Percentiles rank a stretch among this genome's conserved stretches.
Conservation (phyloP, 2,329 filamentous ascomycete genomes). For the Trichoderma atrobrunneum region DNA sequence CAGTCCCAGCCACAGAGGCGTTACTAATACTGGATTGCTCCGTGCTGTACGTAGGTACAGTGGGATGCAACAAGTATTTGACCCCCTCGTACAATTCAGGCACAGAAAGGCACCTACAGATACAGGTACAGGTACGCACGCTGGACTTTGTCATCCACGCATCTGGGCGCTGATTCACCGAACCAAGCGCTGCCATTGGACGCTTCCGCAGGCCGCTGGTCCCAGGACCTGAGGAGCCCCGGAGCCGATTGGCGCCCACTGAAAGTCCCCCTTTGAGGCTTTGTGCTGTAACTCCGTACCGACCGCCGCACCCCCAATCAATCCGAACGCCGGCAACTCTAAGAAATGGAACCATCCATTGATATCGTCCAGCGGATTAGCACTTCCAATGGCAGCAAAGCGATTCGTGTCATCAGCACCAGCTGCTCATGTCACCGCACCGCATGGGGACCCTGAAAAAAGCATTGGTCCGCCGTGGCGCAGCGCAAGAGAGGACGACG, state of each 20-base stretch:
- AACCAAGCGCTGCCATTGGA: background rate
- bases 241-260: background rate
- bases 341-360: background rate
- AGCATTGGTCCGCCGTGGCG: conserved; percentile 6
- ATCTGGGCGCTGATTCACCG: background rate
- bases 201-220: background rate
- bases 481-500: background rate
- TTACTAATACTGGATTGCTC: background rate
- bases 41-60: too few relatives aligned
- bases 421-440: background rate
- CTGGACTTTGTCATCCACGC: background rate
- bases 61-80: too few relatives aligned
- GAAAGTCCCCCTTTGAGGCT: background rate
- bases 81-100: background rate
- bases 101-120: background rate
- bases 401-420: background rate
- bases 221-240: background rate
- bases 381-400: background rate
- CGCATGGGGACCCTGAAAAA: background rate
- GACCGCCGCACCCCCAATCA: background rate
- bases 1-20: background rate
- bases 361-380: background rate
- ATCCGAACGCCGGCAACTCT: background rate
- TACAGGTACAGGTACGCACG: background rate
- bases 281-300: background rate